phyloP scores from a whole-genome alignment of 345 rosid genomes.

The Microthlaspi erraticum region DNA sequence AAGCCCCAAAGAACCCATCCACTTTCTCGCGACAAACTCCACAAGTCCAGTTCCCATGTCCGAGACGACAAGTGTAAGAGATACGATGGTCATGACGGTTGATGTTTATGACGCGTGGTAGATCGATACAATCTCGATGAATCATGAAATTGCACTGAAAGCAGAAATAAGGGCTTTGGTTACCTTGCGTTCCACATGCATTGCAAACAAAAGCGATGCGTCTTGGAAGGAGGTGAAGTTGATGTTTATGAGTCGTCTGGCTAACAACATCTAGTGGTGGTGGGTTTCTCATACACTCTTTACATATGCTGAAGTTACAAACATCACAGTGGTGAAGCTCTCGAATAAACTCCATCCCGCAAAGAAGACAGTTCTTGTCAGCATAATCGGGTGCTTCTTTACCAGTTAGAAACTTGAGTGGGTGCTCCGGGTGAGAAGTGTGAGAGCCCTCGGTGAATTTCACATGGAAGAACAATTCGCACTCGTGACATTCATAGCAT shows the following conservation, averaged over 20 bases:
- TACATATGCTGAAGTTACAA: constrained; percentile 9
- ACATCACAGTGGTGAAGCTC: constrained; percentile 2
- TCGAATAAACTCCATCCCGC: neutral
- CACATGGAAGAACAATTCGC: neutral
- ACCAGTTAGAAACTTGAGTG: neutral
- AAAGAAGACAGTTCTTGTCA: neutral
- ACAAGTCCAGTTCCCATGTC: neutral
- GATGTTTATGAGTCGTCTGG: neutral
- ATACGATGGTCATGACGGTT: constrained; percentile 14
- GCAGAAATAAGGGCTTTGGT: constrained; percentile 26
- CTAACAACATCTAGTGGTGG: neutral
- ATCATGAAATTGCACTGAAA: constrained; percentile 14
- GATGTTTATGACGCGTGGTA: constrained; percentile 16
- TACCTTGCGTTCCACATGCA: constrained; percentile 26
- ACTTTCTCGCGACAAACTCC: constrained; percentile 2
- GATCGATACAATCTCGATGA: constrained; percentile 11
- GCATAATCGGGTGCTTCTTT: neutral
- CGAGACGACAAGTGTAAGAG: constrained; percentile 11
- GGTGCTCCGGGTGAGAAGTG: neutral
- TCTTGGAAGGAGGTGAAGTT: constrained; percentile 18
- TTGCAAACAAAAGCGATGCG: constrained; percentile 6
- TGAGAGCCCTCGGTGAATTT: neutral
- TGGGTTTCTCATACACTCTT: neutral
- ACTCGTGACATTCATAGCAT: neutral
- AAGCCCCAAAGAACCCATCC: constrained; percentile 23